Evolutionary conservation across 192 early-diverging fungal genomes (phyloP), one percentile per base, ranked within the genome.

Genomic region (Powellomyces hirtus): DNA sequence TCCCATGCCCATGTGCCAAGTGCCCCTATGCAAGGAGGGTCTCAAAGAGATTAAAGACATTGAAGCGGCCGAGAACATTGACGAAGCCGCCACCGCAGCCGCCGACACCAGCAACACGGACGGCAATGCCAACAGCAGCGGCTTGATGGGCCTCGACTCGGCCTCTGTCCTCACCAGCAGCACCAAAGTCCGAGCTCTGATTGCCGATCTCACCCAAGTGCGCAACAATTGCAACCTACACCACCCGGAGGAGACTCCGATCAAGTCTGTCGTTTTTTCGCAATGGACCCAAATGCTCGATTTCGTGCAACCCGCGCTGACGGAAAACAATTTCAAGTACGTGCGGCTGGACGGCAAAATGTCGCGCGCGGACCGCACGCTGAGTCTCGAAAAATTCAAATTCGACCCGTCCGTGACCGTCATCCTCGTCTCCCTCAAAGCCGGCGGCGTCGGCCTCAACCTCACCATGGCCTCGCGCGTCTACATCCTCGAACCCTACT

Each of bases 191-290:
- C 59, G 59, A 22, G 66, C 75, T 1, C 52, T 84, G 13, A 50
- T 84, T 27, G 37, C 53, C 8, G 74, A 83, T 66, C 64, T 50
- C 26, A 30, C 18, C 35, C 33, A 36, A 4, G 42, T 60, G 1
- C 59, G 59, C 20, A 56, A 14, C 18, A 49, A 24, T 22, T n/a
- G 20, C 59, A 82, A 56, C 20, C 26, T n/a, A 10, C 53, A 20
- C 33, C 65, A 46, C 11, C 45, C 34, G 45, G 68, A 2, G 55
- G 59, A 29, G 20, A 42, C 63, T 3, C 59, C 42, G 1, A 70
- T 79, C 24, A 95, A 96, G 71, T 88, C 86, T 22, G 91, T 98
- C 3, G 88, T 98, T 0, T 98, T 97, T 71, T 96, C 94, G 20
- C 96, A 98, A 73, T 98, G 92, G 80, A 96, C 94, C 0, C 76